A percentile compares a stretch with the other conserved stretches of the same genome.
These are phyloP conservation scores for Rhizopogon vinicolor DNA, from an alignment of 768 basidiomycete species.

Conservation along the genomic window DNA sequence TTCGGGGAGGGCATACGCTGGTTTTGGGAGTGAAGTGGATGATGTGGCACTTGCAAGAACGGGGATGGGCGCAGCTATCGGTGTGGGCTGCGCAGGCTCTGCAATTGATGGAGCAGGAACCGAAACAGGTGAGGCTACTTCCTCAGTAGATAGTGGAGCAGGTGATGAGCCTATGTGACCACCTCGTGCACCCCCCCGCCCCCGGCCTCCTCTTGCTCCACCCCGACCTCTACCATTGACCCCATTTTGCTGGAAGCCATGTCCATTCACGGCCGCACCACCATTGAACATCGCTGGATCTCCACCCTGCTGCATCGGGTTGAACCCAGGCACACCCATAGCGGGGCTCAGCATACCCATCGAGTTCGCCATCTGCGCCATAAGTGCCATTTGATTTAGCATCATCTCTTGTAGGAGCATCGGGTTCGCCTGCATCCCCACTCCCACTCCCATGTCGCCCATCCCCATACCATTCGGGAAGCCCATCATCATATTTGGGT, in stretches of 20 bases:
- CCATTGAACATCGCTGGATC: constrained; percentile 44
- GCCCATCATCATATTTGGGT: constrained; percentile 43
- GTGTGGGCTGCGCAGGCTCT: constrained; percentile 11
- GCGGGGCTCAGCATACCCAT: constrained; percentile 73
- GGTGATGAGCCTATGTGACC: constrained; percentile 28
- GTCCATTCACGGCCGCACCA: constrained; percentile 20
- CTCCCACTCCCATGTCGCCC: constrained; percentile 59
- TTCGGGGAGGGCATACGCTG: constrained; percentile 58
- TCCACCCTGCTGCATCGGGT: constrained; percentile 49
- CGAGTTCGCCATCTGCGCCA: constrained; percentile 86
- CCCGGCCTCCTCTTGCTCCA: constrained; percentile 42
- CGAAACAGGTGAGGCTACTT: neutral
- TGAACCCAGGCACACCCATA: constrained; percentile 48
- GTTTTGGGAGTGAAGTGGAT: constrained; percentile 6
- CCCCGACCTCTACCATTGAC: constrained; percentile 40
- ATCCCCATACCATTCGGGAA: constrained; percentile 37
- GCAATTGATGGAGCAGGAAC: constrained; percentile 10
- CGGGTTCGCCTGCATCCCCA: constrained; percentile 54
- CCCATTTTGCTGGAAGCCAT: constrained; percentile 14
- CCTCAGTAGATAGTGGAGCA: constrained; percentile 10
- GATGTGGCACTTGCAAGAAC: constrained; percentile 17
- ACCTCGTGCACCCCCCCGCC: constrained; percentile 44
- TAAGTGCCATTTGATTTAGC: constrained; percentile 89
- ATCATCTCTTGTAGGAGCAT: constrained; percentile 84
- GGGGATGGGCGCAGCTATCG: constrained; percentile 22